Conservation (phyloP, 805 yeast species). For the Yamadazyma philogaea region DNA sequence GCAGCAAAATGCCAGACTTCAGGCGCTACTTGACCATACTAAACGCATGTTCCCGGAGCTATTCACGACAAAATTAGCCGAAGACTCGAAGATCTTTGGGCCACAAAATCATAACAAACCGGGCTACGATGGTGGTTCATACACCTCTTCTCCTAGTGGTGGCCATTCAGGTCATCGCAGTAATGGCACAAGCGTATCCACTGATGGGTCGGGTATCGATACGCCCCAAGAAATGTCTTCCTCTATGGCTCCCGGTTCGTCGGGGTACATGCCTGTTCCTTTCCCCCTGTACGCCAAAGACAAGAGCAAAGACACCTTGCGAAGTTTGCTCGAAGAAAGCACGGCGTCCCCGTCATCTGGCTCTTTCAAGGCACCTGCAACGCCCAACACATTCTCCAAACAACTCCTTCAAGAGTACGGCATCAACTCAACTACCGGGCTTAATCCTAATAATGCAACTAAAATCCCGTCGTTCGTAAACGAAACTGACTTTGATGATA, state of each 20-base stretch:
- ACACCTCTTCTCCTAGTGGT: not conserved
- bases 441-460: not conserved
- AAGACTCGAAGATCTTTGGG: too few species aligned
- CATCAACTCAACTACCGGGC: too few species aligned
- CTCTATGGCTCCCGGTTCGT: constrained; percentile 13
- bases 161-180: not conserved
- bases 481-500: constrained; percentile 13
- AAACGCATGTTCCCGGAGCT: constrained; percentile 22
- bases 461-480: not conserved
- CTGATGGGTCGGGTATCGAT: not conserved
- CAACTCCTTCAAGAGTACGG: constrained; percentile 3
- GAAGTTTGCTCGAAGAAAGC: constrained; percentile 2
- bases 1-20: constrained; percentile 17
- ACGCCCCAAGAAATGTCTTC: not conserved
- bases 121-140: too few species aligned
- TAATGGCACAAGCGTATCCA: not conserved
- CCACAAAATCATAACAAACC: not conserved
- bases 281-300: not conserved
- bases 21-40: constrained; percentile 17
- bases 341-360: not conserved
- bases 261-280: constrained; percentile 15
- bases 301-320: not conserved
- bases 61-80: constrained; percentile 4
- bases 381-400: not conserved
- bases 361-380: not conserved